phyloP scores from a whole-genome alignment of 768 basidiomycete genomes.

The Mycena olivaceomarginata region DNA sequence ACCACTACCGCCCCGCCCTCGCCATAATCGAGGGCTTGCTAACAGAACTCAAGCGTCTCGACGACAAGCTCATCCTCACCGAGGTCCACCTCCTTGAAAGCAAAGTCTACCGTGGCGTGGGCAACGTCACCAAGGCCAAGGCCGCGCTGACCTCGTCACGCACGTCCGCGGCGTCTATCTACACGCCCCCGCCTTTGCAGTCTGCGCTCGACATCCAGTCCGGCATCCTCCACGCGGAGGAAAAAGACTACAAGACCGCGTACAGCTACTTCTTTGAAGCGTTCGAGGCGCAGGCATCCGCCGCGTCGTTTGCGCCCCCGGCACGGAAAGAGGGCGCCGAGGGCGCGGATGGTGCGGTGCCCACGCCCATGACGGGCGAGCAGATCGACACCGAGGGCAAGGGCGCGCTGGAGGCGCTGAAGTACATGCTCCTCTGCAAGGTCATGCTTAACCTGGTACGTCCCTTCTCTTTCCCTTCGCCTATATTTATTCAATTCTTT shows the following conservation, averaged over 20 bases:
- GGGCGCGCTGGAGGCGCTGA: slow-evolving; percentile 88
- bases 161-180: slow-evolving; percentile 96
- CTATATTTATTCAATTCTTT: not conserved
- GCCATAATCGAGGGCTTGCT: slow-evolving; percentile 90
- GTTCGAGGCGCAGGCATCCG: slow-evolving; percentile 74
- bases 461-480: not conserved
- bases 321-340: slow-evolving; percentile 13
- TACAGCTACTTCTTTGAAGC: slow-evolving; percentile 99
- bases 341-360: slow-evolving; percentile 40
- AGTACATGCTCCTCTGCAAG: slow-evolving; percentile 99
- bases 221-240: slow-evolving; percentile 94
- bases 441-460: slow-evolving; percentile 97
- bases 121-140: slow-evolving; percentile 94
- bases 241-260: slow-evolving; percentile 97
- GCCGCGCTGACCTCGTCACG: slow-evolving; percentile 93
- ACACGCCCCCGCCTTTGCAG: slow-evolving; percentile 65
- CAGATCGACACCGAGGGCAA: slow-evolving; percentile 86
- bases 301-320: slow-evolving; percentile 42
- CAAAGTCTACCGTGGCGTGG: slow-evolving; percentile 91
- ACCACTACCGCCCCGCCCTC: slow-evolving; percentile 87
- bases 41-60: slow-evolving; percentile 92
- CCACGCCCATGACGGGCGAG: slow-evolving; percentile 57
- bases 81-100: slow-evolving; percentile 97
- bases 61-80: slow-evolving; percentile 98
- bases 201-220: slow-evolving; percentile 72